These are phyloP conservation scores for Striga asiatica DNA, from an alignment of 257 asterid species.

Conservation along the genomic window DNA sequence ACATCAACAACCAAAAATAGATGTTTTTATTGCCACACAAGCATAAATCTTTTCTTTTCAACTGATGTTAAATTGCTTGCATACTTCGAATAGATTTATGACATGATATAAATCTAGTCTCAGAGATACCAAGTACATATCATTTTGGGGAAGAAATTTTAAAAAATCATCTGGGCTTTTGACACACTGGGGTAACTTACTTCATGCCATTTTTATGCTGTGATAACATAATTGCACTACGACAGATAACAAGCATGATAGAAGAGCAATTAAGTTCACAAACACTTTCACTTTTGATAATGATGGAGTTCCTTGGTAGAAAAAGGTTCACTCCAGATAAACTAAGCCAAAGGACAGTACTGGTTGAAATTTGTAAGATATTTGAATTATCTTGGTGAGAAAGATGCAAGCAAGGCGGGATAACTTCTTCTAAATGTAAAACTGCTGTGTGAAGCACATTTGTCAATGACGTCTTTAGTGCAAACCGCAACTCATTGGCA, in stretches of 20 bases:
- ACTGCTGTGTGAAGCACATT: background rate
- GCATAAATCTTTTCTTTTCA: constrained; percentile 5
- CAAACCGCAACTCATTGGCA: background rate
- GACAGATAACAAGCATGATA: constrained; percentile 3
- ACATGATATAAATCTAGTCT: constrained; percentile 1
- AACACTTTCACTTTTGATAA: background rate
- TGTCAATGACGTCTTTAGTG: background rate
- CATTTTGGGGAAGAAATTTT: background rate
- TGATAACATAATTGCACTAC: constrained; percentile 6
- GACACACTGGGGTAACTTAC: background rate
- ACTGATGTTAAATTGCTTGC: background rate
- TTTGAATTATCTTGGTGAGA: constrained; percentile 1
- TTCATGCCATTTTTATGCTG: background rate
- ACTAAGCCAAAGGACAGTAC: background rate
- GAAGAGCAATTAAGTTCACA: background rate
- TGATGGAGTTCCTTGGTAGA: background rate
- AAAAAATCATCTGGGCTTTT: background rate
- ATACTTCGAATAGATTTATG: constrained; percentile 3
- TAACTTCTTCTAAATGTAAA: constrained; percentile 3
- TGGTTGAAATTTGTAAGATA: background rate
- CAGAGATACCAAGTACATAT: constrained; percentile 5
- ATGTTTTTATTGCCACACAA: background rate
- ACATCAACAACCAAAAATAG: constrained; percentile 14
- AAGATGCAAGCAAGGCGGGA: background rate
- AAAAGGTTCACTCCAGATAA: background rate